Base-by-base conservation (phyloP, 441 rosid genomes). In the Erodium texanum region DNA sequence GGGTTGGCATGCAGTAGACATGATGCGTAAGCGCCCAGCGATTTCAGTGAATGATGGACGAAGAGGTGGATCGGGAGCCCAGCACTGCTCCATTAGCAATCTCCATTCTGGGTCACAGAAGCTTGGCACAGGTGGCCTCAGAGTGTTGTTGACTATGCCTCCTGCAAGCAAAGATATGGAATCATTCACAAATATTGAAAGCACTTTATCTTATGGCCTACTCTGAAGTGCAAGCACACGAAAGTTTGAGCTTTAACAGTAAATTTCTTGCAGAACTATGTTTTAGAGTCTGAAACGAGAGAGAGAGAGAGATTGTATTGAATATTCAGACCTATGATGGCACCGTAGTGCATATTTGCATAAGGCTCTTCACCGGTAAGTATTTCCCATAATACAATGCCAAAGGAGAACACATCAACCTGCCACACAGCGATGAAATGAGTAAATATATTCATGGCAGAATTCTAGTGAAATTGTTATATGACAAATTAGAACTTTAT, bases 351-450 rank as follows among this genome's bases (percentile, higher is more conserved):
- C 76, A 87, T 74, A 68, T 87, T 84, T 7, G 87, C 80, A 22
- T 87, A 87, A 66, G 90, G 93, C 74, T 87, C 90, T 71, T 85
- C 90, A 27, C 90, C 87, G 8, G 93, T 87, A 1, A 87, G 74
- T 73, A 85, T 85, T 74, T 85, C 89, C 92, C 88, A 87, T 75
- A 87, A 19, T 72, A 87, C 92, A 7, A 87, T 84, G 62, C 93
- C 87, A 45, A 79, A 85, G 48, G 93, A 87, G 80, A 87, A 87
- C 71, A 87, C 90, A 68, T 85, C 93, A 19, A 87, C 89, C 89
- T 87, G 68, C 32, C 34, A 61, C 8, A 24, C 64, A 24, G 27
- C 63, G 24, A 23, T 23, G 32, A 24, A 61, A 23, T 59, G 32
- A 16, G 64, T 59, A 22, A 61, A 61, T 23, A 14, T 14, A 9